phyloP scores from a whole-genome alignment of 2,329 filamentous ascomycete genomes.

The Xylariaceae sp. region DNA sequence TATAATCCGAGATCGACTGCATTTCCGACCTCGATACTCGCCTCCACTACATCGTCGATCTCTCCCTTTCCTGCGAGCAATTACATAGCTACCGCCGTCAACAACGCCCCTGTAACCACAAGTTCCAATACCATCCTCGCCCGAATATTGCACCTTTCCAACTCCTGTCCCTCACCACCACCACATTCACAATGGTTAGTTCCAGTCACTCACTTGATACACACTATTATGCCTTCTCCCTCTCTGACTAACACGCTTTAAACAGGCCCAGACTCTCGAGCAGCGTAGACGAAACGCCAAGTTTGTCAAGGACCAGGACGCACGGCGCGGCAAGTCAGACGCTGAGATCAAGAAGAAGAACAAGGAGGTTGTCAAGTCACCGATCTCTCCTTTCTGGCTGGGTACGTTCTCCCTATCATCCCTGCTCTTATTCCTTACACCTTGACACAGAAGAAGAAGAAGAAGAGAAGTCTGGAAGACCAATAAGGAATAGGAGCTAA shows the following conservation, averaged over 20 bases:
- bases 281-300: slow-evolving; percentile 79
- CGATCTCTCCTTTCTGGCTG: slow-evolving; percentile 64
- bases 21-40: not conserved
- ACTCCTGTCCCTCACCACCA: too few species aligned
- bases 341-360: slow-evolving; percentile 58
- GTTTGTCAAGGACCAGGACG: slow-evolving; percentile 71
- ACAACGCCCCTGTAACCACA: not conserved
- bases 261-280: slow-evolving; percentile 77
- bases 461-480: too few species aligned
- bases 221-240: too few species aligned
- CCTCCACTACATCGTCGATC: not conserved
- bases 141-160: not conserved
- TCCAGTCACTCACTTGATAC: not conserved
- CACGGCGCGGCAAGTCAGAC: slow-evolving; percentile 72
- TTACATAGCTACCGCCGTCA: not conserved
- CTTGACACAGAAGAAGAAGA: too few species aligned
- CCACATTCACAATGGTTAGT: slow-evolving; percentile 29
- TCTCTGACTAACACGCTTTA: not conserved
- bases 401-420: slow-evolving; percentile 33
- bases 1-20: too few species aligned
- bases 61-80: not conserved
- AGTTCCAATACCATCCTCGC: not conserved
- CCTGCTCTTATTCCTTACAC: not conserved
- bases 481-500: slow-evolving; percentile 11
- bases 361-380: slow-evolving; percentile 57